Percentiles rank a stretch among this genome's conserved stretches.
Conservation (phyloP, 1,284 basidiomycete species). For the Prillingera fragicola region DNA sequence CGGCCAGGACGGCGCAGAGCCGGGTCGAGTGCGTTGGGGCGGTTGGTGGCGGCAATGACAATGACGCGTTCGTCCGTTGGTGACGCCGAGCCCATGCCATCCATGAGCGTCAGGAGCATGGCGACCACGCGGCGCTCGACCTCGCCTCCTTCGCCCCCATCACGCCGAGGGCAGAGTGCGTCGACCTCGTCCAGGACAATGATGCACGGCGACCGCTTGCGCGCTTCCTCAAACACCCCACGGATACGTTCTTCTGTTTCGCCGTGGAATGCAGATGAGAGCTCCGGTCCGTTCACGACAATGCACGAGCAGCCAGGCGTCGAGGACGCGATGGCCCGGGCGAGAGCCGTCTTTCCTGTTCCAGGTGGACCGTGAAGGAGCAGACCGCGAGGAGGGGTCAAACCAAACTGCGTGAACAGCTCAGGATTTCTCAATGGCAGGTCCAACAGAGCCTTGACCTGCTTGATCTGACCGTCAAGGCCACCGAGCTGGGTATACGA, state of each 20-base stretch:
- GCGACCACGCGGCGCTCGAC: slow-evolving; percentile 95
- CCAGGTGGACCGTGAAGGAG: slow-evolving; percentile 88
- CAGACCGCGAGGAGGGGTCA: slow-evolving; percentile 84
- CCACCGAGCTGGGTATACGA: slow-evolving; percentile 73
- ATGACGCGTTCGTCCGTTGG: slow-evolving; percentile 59
- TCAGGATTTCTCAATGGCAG: slow-evolving; percentile 86
- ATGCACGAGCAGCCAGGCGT: slow-evolving; percentile 74
- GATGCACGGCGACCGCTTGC: slow-evolving; percentile 76
- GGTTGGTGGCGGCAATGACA: slow-evolving; percentile 94
- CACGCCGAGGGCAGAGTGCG: slow-evolving; percentile 82
- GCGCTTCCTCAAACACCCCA: slow-evolving; percentile 81
- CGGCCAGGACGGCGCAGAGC: slow-evolving; percentile 88
- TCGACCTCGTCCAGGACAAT: slow-evolving; percentile 96
- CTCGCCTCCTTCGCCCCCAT: slow-evolving; percentile 78
- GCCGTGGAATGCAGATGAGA: slow-evolving; percentile 90
- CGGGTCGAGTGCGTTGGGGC: slow-evolving; percentile 95
- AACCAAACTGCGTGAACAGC: slow-evolving; percentile 79
- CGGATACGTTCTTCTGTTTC: slow-evolving; percentile 90
- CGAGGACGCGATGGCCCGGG: slow-evolving; percentile 73
- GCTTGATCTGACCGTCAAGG: slow-evolving; percentile 75
- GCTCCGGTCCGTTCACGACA: slow-evolving; percentile 88
- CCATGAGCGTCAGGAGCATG: slow-evolving; percentile 88
- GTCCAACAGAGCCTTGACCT: slow-evolving; percentile 89
- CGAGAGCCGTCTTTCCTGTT: slow-evolving; percentile 89
- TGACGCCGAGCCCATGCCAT: slow-evolving; percentile 70